Percentiles rank a stretch among this genome's conserved stretches.
These are phyloP conservation scores for Oidiodendron maius DNA, from an alignment of 495 filamentous ascomycete genomes.

Conservation along the genomic window DNA sequence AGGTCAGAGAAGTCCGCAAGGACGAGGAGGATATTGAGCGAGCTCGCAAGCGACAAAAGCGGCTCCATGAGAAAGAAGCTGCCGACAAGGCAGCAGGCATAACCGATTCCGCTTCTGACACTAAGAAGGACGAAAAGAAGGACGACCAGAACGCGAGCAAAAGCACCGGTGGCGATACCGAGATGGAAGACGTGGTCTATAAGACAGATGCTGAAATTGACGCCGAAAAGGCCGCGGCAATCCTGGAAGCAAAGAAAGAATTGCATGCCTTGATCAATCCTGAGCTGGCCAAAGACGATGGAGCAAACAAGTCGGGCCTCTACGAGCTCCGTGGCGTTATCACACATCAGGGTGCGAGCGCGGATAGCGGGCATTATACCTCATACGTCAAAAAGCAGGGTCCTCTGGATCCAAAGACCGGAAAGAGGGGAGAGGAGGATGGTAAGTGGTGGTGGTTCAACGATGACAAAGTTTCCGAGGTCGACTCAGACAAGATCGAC, in stretches of 20 bases:
- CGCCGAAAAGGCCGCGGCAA: conserved; percentile 66
- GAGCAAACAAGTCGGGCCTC: conserved; percentile 84
- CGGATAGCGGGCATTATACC: conserved; percentile 97
- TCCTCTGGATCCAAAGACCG: conserved; percentile 54
- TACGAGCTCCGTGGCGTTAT: conserved; percentile 93
- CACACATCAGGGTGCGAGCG: conserved; percentile 95
- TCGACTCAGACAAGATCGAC: conserved; percentile 85
- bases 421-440: conserved; percentile 71
- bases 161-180: conserved; percentile 46
- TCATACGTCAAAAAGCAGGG: conserved; percentile 92
- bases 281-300: conserved; percentile 64
- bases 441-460: conserved; percentile 99
- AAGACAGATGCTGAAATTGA: conserved; percentile 94
- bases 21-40: conserved; percentile 88
- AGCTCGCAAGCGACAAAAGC: conserved; percentile 79
- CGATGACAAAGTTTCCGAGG: conserved; percentile 94
- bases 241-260: conserved; percentile 77
- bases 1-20: conserved; percentile 91
- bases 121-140: conserved; percentile 36
- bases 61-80: conserved; percentile 57
- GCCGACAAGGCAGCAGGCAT: conserved; percentile 36
- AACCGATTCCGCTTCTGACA: conserved; percentile 20
- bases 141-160: conserved; percentile 24
- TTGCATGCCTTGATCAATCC: conserved; percentile 68
- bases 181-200: conserved; percentile 68